These are phyloP conservation scores for Grifola frondosa DNA, from an alignment of 1,284 basidiomycete genomes.

Conservation along the genomic window DNA sequence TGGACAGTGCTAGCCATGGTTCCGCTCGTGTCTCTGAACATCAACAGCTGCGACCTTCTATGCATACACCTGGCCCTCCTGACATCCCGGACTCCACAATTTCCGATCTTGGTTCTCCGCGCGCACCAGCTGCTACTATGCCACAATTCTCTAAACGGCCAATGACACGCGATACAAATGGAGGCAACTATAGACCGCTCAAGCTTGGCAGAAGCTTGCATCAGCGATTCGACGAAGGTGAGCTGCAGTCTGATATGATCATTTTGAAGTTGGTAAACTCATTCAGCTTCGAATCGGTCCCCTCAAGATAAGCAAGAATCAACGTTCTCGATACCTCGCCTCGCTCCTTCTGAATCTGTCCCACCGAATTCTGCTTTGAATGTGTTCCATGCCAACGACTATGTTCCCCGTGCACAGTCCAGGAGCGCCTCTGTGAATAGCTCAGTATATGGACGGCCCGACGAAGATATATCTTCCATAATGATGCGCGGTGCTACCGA, in stretches of 20 bases:
- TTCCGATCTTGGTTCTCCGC: too few species aligned
- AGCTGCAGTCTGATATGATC: neutral
- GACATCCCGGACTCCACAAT: too few species aligned
- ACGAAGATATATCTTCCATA: constrained; percentile 31
- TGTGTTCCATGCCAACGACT: neutral
- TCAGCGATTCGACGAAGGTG: constrained; percentile 21
- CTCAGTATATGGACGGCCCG: constrained; percentile 18
- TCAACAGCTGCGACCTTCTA: neutral
- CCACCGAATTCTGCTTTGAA: neutral
- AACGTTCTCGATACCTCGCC: constrained; percentile 1
- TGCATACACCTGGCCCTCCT: neutral
- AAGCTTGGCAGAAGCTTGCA: constrained; percentile 19
- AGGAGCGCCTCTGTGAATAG: constrained; percentile 30
- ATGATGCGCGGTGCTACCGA: constrained; percentile 34
- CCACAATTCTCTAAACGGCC: too few species aligned
- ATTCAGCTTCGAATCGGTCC: neutral
- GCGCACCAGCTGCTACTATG: too few species aligned
- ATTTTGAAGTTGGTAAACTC: neutral
- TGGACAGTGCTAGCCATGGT: constrained; percentile 2
- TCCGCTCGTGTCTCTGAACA: neutral
- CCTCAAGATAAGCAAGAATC: constrained; percentile 4
- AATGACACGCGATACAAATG: too few species aligned
- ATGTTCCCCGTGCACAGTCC: constrained; percentile 10
- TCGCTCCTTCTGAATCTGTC: neutral
- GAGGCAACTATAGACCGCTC: too few species aligned